A percentile compares a stretch with the other conserved stretches of the same genome.
These are phyloP conservation scores for Glonium stellatum DNA, from an alignment of 495 filamentous ascomycete species.

Conservation along the genomic window DNA sequence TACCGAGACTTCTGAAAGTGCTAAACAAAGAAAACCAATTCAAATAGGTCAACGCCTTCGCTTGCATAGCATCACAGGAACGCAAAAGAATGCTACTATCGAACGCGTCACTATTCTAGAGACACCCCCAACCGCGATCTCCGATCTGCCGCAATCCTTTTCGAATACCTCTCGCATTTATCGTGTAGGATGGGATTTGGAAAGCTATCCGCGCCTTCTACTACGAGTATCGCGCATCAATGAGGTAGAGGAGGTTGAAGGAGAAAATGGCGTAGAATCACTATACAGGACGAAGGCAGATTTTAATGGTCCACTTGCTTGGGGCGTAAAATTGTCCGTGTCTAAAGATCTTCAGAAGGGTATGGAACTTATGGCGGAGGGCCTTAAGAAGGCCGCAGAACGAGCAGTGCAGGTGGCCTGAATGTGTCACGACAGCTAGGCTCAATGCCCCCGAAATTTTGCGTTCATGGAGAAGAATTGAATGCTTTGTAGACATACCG, in stretches of 20 bases:
- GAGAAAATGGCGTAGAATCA: slow-evolving; percentile 1
- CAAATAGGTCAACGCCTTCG: background rate
- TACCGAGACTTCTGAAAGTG: background rate
- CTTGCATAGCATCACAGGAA: slow-evolving; percentile 2
- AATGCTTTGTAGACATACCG: too few species aligned
- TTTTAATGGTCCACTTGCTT: slow-evolving; percentile 6
- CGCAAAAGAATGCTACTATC: background rate
- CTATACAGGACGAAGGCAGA: slow-evolving; percentile 13
- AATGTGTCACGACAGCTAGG: too few species aligned
- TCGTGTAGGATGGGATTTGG: background rate
- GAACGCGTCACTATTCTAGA: slow-evolving; percentile 7
- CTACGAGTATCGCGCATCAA: slow-evolving; percentile 2
- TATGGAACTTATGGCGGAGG: slow-evolving; percentile 6
- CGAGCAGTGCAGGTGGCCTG: background rate
- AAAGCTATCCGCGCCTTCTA: slow-evolving; percentile 4
- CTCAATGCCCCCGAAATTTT: too few species aligned
- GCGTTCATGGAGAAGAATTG: too few species aligned
- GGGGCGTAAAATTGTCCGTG: background rate
- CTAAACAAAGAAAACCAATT: too few species aligned
- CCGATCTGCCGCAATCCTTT: background rate
- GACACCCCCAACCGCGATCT: background rate
- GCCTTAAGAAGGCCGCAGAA: slow-evolving; percentile 3
- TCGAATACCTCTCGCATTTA: background rate
- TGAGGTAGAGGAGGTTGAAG: slow-evolving; percentile 8
- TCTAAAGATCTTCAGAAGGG: slow-evolving; percentile 3